Evolutionary conservation across 352 stramenopile genomes (phyloP), one percentile per base, ranked within the genome.

Genomic region (Aphanomyces astaci): DNA sequence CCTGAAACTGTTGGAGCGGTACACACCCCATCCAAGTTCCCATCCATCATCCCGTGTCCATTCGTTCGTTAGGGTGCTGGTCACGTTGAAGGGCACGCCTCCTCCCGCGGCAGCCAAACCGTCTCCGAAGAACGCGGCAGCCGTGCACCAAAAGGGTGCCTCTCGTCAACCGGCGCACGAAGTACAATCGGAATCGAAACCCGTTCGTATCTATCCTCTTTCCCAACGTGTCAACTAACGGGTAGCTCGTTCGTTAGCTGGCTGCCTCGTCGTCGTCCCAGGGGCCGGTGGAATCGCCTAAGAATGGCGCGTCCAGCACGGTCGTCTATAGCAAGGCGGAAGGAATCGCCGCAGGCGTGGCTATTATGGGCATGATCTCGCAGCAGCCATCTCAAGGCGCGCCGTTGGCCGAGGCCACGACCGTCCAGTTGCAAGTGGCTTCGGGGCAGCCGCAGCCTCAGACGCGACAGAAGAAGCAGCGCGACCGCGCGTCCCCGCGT

Each of bases 281-380:
- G 27, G 56, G 56, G 17, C 56, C 56, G 10, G 53, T 65, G 32
- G 33, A 36, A n/a, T 65, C 56, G 17, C 56, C 56, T 7, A 65
- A 65, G 56, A 46, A 48, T 10, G 77, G 74, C 24, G 88, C 88
- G 77, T 72, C 86, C 30, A n/a, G n/a, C n/a, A 77, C 81, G 13
- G 88, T 32, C 28, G 53, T 65, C 4, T 56, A 92, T 51, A 91
- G 81, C 4, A 84, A 83, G 53, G 84, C 81, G 33, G 84, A 94
- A 70, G 86, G 86, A 48, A 90, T 92, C 51, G 81, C 82, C 22
- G 86, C 86, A 3, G 86, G 86, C 33, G 84, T 92, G 52, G 79
- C 83, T 32, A 94, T 94, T 65, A 77, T 94, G 54, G 84, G 81
- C 22, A 92, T 94, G 84, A 86, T 94, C 57, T 79, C 80, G 40